Base-by-base conservation (phyloP, 768 basidiomycete genomes). In the Xerocomellus intermedius region DNA sequence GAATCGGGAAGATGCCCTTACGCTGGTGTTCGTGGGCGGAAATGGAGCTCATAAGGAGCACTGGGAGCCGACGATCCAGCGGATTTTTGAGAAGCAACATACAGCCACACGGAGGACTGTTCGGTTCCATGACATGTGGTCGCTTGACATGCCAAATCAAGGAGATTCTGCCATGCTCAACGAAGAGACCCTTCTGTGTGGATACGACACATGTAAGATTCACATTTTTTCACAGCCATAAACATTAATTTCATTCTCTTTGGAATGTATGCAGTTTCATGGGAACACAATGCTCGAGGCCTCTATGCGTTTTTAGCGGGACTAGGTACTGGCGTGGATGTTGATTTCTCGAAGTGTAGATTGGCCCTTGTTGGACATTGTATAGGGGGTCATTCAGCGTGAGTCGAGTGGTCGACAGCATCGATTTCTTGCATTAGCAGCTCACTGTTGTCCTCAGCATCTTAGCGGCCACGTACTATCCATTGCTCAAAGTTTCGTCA, bases 121-220 rank as follows among this genome's bases (percentile, higher is more conserved):
- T 39, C 41, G 4, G 14, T 48, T 61, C 22, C 50, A 37, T 14
- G 57, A 59, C 26, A 48, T 51, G 38, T 61, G 57, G 54, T 17
- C 47, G 10, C 8, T 61, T 7, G 57, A 52, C 13, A 32, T 53
- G 32, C 50, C 51, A 0, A 55, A 55, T 43, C 60, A 59, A 0
- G 54, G 57, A 2, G 51, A 61, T 16, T 26, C 60, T 0, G 60
- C 60, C 3, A 32, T 58, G 8, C 32, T 52, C 48, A 58, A 55
- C 32, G 54, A 58, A 21, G 48, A 47, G 2, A 22, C 36, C 17
- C 50, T 58, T 5, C 8, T n/a, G 0, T 49, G 32, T n/a, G 53
- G 50, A 45, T 52, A 45, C 22, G 8, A 36, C 0, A 41, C 12
- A 3, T 54, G 46, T 54, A 45, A 4, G 59, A 13, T 21, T 7